Base-by-base conservation (phyloP, 1,139 yeast species). In the Debaryomyces udenii region DNA sequence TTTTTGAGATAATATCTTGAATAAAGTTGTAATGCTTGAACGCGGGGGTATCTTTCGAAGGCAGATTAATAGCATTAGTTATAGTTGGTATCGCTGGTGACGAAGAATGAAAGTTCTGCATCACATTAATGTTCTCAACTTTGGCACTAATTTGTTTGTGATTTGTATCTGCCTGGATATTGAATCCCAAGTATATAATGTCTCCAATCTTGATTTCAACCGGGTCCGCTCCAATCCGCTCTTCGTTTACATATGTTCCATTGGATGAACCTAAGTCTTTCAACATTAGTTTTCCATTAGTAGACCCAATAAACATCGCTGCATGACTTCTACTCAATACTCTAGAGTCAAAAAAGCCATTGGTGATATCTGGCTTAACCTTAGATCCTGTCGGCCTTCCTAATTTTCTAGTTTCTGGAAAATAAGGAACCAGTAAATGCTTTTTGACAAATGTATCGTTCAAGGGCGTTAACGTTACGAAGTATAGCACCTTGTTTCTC, bases 271-370 rank as follows among this genome's bases (percentile, higher is more conserved):
- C 89, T 52, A 90, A 75, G 64, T 93, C 99, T 52, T 84, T 81
- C 31, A 93, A 76, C 77, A 78, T 88, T 27, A 93, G 75, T 45
- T 76, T 76, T 9, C 94, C 91, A 5, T 71, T 69, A 20, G 66
- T 67, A n/a, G 81, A 69, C 52, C 86, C 91, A 31, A 90, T 82
- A 70, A 81, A 88, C 47, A 93, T 68, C 52, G 88, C 93, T 0
- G 99, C 99, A 64, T 93, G 99, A 55, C 87, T 93, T 50, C 99
- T 73, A 34, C 96, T 85, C 39, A 93, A 74, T 10, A 94, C 99
- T 29, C 99, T 72, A 6, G 97, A 89, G 60, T 93, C 99, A 57
- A 93, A 93, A 61, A 80, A 91, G 0, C 99, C 99, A 60, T 94
- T 94, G 31, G 86, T 83, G 6, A 85, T 78, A 42, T 83, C 80